Evolutionary conservation across 768 basidiomycete species (phyloP), one percentile per base, ranked within the genome.

Genomic region (Stropharia rugosoannulata): DNA sequence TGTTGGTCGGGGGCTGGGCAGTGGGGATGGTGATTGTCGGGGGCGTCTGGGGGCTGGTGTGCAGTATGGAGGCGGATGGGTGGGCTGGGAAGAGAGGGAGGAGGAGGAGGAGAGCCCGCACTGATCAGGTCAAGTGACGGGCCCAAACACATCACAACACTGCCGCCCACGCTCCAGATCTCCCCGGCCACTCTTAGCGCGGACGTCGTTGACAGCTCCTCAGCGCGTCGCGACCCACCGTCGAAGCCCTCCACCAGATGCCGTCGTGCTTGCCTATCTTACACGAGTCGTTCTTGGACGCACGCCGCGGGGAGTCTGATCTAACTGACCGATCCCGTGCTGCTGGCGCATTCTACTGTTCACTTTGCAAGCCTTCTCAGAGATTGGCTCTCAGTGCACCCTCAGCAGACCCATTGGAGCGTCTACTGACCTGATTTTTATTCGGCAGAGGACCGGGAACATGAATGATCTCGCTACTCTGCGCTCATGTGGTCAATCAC

Each of bases 111-210:
- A 55, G 55, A 55, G 64, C 59, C 58, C 58, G 57, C 54, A 56
- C 50, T 51, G 57, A 52, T 52, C 51, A 42, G 60, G 64, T 70
- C 71, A 73, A 70, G 64, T 71, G 71, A 73, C 72, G 44, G 48
- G 41, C 50, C 56, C 68, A 73, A 73, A 73, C 58, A 73, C 12
- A 10, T 18, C 54, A 59, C 66, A 73, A 73, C 63, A 71, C 37
- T 35, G 35, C 15, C 38, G 42, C 10, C 18, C 37, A 18, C 39
- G 38, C 27, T 37, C 52, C 15, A 32, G 39, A 55, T 56, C 59
- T 56, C 50, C 35, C 53, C 50, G 50, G 49, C 38, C 42, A 18
- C 22, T 25, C 43, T 11, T 40, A 12, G 37, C 49, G 9, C 35
- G n/a, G 37, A 36, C 16, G 37, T 15, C 37, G 37, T 41, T 39